Percentiles rank a stretch among this genome's conserved stretches.
Evolutionary conservation across 306 rosid species (phyloP).

Genomic region (Inga laurina): DNA sequence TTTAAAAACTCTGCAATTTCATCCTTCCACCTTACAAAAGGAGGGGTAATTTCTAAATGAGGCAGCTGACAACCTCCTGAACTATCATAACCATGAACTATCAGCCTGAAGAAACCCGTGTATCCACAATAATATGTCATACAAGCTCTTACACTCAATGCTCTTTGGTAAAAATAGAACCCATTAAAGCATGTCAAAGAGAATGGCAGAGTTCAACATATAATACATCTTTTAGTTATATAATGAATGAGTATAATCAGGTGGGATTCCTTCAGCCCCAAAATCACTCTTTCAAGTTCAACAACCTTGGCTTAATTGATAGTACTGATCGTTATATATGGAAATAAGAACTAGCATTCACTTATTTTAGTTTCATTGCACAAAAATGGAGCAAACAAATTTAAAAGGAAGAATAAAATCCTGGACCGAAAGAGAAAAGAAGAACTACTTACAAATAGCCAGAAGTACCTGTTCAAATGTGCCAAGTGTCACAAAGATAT

Average conservation of each 20-base stretch:
- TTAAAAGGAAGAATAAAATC: conserved; percentile 1
- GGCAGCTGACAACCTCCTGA: background rate
- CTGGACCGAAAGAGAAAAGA: conserved; percentile 8
- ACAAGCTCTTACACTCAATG: background rate
- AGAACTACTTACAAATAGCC: background rate
- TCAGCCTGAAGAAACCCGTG: background rate
- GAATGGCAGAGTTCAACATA: background rate
- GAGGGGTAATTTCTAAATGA: background rate
- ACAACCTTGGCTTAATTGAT: conserved; percentile 9
- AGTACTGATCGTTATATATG: background rate
- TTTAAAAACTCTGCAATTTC: background rate
- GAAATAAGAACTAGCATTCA: background rate
- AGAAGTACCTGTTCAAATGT: conserved; percentile 67
- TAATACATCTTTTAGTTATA: background rate
- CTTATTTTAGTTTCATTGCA: conserved; percentile 8
- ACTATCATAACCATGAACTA: background rate
- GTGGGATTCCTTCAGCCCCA: background rate
- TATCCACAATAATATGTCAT: background rate
- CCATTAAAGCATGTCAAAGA: background rate
- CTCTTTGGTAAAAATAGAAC: background rate
- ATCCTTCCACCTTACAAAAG: background rate
- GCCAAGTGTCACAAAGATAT: conserved; percentile 71
- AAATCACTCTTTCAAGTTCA: conserved; percentile 9
- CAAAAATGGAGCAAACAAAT: conserved; percentile 9
- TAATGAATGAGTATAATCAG: background rate